A percentile compares a stretch with the other conserved stretches of the same genome.
These are phyloP conservation scores for Starmera caribaea DNA, from an alignment of 805 yeast genomes.

Conservation along the genomic window DNA sequence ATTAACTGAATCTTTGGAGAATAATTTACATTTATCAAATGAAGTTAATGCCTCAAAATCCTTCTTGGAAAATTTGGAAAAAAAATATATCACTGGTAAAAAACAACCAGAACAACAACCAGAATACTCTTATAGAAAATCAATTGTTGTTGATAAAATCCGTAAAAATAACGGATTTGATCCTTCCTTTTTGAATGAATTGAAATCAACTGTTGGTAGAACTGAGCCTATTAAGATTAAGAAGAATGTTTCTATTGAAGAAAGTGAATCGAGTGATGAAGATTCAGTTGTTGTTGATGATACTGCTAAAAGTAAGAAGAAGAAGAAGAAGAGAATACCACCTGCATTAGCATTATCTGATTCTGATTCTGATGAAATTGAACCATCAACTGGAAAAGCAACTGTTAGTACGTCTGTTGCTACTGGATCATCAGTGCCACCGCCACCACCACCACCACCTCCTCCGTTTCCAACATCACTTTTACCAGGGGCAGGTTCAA, in stretches of 20 bases:
- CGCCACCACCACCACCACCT: slow-evolving; percentile 23
- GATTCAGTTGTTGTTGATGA: slow-evolving; percentile 5
- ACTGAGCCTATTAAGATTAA: slow-evolving; percentile 16
- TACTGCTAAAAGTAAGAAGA: slow-evolving; percentile 5
- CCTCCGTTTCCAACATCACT: slow-evolving; percentile 10
- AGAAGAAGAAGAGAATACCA: background rate
- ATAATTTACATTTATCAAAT: slow-evolving; percentile 5
- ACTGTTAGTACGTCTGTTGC: slow-evolving; percentile 1
- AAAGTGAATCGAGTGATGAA: slow-evolving; percentile 3
- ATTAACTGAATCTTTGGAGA: slow-evolving; percentile 13
- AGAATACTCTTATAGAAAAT: slow-evolving; percentile 9
- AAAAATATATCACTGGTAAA: slow-evolving; percentile 36
- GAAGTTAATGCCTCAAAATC: slow-evolving; percentile 11
- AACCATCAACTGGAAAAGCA: background rate
- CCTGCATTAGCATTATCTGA: background rate
- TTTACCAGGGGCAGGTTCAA: too few species aligned
- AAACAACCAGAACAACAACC: slow-evolving; percentile 18
- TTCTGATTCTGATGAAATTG: slow-evolving; percentile 1
- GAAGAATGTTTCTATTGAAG: slow-evolving; percentile 6
- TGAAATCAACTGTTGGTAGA: slow-evolving; percentile 38
- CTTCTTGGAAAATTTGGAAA: slow-evolving; percentile 26
- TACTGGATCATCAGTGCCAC: slow-evolving; percentile 4
- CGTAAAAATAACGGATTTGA: slow-evolving; percentile 28
- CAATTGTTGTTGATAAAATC: slow-evolving; percentile 17
- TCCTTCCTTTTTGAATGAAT: slow-evolving; percentile 44